Percentiles rank a stretch among this genome's conserved stretches.
phyloP scores from a whole-genome alignment of 148 eudicot genomes.

The Fallopia convolvulus region DNA sequence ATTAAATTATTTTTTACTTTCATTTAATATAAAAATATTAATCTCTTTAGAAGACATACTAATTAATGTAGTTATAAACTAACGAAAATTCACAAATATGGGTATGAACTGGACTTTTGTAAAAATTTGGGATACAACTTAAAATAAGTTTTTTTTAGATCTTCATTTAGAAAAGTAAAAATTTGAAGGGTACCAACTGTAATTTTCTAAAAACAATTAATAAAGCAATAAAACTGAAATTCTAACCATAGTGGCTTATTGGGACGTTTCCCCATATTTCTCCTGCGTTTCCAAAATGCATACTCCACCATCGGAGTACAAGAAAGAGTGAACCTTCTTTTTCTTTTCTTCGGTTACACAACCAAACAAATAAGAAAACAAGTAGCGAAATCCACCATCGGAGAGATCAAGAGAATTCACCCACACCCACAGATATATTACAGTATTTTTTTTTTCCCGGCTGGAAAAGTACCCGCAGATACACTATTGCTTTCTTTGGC shows the following conservation, averaged over 20 bases:
- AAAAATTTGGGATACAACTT: no score
- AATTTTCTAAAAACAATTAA: no score
- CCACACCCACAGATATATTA: conserved; percentile 10
- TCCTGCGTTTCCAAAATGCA: background rate
- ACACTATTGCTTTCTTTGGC: background rate
- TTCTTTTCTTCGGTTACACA: conserved; percentile 1
- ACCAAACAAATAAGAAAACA: background rate
- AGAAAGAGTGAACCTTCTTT: background rate
- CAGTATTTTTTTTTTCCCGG: background rate
- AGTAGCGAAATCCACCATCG: conserved; percentile 1
- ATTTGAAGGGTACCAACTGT: no score
- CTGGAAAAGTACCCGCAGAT: background rate
- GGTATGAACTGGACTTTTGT: no score
- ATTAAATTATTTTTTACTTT: no score
- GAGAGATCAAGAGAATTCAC: background rate
- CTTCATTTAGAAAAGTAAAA: no score
- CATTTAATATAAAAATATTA: no score
- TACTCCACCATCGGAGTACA: no score
- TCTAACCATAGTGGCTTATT: background rate
- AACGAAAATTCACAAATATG: no score
- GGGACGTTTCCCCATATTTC: background rate
- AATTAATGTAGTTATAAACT: no score
- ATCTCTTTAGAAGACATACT: no score
- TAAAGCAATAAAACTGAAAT: background rate
- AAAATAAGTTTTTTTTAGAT: no score